These are phyloP conservation scores for Pichia sp. DNA, from an alignment of 1,139 yeast species.

Conservation along the genomic window DNA sequence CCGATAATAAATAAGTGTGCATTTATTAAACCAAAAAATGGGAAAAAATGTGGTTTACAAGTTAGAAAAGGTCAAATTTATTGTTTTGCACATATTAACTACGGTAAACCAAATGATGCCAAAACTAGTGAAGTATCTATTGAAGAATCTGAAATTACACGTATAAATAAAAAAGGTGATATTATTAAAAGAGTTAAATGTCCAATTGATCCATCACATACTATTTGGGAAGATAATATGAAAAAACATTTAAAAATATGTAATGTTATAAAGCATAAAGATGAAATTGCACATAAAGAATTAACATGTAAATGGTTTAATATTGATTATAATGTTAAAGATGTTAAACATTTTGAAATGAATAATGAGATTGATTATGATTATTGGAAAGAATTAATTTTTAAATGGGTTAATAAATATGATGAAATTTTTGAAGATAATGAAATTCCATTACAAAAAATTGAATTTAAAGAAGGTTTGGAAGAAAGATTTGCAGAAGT, in stretches of 20 bases:
- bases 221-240: constrained; percentile 58
- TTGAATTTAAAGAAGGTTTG: constrained; percentile 26
- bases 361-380: constrained; percentile 18
- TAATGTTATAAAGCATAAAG: constrained; percentile 35
- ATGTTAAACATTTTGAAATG: constrained; percentile 1
- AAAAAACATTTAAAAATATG: constrained; percentile 58
- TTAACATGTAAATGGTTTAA: constrained; percentile 19
- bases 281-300: constrained; percentile 16
- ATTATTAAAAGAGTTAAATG: constrained; percentile 56
- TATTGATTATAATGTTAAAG: constrained; percentile 20
- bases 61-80: constrained; percentile 42
- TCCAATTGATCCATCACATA: constrained; percentile 71
- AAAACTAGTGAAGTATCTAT: not conserved
- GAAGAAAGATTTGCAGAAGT: constrained; percentile 41
- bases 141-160: constrained; percentile 15
- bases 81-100: constrained; percentile 56
- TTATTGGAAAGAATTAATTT: constrained; percentile 28
- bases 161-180: constrained; percentile 21
- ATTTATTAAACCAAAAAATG: constrained; percentile 20
- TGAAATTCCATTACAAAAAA: constrained; percentile 16
- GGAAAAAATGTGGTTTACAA: constrained; percentile 52
- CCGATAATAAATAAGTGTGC: constrained; percentile 22
- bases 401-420: constrained; percentile 17
- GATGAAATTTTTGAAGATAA: constrained; percentile 21
- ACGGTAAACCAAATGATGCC: not conserved